Conservation (phyloP, 2,329 filamentous ascomycete genomes). For the Penicillium sp. region DNA sequence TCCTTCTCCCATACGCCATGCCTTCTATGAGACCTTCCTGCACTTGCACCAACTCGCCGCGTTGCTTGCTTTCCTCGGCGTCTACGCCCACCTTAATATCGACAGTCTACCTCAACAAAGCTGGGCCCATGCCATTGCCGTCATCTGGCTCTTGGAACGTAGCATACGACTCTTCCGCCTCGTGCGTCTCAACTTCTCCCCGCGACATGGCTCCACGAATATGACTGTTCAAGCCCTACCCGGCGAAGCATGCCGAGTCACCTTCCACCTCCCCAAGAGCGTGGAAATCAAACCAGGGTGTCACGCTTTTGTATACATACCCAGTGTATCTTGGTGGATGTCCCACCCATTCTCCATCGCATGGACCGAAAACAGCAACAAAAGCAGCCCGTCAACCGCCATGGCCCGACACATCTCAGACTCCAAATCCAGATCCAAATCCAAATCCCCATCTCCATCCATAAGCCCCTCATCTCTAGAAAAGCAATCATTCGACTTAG, state of each 20-base stretch:
- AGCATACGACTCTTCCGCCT: constrained; percentile 54
- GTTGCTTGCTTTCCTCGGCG: constrained; percentile 47
- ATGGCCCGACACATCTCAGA: constrained; percentile 20
- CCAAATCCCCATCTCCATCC: constrained; percentile 3
- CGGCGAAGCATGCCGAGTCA: constrained; percentile 64
- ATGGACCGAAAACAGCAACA: constrained; percentile 45
- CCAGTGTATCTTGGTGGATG: constrained; percentile 52
- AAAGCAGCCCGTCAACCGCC: constrained; percentile 13
- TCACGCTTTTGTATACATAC: constrained; percentile 66
- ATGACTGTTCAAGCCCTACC: constrained; percentile 63
- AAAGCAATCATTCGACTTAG: constrained; percentile 35
- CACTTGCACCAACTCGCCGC: constrained; percentile 53
- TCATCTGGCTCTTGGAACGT: constrained; percentile 49
- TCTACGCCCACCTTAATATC: constrained; percentile 49
- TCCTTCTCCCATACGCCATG: constrained; percentile 76
- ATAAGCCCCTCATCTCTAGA: constrained; percentile 34
- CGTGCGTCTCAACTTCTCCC: constrained; percentile 58
- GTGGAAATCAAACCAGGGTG: constrained; percentile 60
- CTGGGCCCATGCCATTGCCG: constrained; percentile 42
- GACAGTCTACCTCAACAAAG: constrained; percentile 47
- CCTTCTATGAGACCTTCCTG: constrained; percentile 92
- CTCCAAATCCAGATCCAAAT: constrained; percentile 2
- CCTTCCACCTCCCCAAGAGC: constrained; percentile 61
- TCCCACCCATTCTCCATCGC: constrained; percentile 55
- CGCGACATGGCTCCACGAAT: constrained; percentile 52